A percentile compares a stretch with the other conserved stretches of the same genome.
These are phyloP conservation scores for Aspergillus sp. DNA, from an alignment of 2,329 filamentous ascomycete genomes.

Conservation along the genomic window DNA sequence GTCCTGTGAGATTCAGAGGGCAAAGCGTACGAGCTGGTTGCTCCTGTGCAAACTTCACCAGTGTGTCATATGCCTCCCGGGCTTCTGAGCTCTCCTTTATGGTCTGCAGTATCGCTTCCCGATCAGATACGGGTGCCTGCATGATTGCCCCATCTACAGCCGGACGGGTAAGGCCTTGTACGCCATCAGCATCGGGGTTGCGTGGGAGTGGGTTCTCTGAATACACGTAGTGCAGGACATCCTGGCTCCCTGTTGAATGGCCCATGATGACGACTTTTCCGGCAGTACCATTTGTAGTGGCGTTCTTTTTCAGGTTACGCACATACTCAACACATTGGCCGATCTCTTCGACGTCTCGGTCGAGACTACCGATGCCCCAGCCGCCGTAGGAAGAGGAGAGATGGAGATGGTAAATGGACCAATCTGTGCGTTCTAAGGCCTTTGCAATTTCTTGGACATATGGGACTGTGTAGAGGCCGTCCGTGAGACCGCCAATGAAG, in stretches of 20 bases:
- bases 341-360: slow-evolving; percentile 56
- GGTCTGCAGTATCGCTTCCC: slow-evolving; percentile 58
- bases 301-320: slow-evolving; percentile 31
- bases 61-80: slow-evolving; percentile 31
- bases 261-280: slow-evolving; percentile 67
- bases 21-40: slow-evolving; percentile 28
- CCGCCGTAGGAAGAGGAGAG: slow-evolving; percentile 55
- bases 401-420: slow-evolving; percentile 54
- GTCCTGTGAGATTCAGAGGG: slow-evolving; percentile 34
- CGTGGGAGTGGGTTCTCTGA: slow-evolving; percentile 40
- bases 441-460: slow-evolving; percentile 54
- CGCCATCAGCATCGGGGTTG: slow-evolving; percentile 28
- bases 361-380: slow-evolving; percentile 56
- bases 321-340: slow-evolving; percentile 54
- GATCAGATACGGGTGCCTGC: slow-evolving; percentile 77
- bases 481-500: slow-evolving; percentile 60
- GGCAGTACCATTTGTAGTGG: slow-evolving; percentile 15
- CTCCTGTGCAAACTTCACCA: slow-evolving; percentile 34
- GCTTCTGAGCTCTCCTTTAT: slow-evolving; percentile 23
- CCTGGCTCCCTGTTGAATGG: slow-evolving; percentile 69
- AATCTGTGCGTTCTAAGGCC: slow-evolving; percentile 49
- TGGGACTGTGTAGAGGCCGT: slow-evolving; percentile 56
- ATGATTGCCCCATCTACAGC: slow-evolving; percentile 72
- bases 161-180: slow-evolving; percentile 44
- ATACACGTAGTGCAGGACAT: slow-evolving; percentile 64